These are phyloP conservation scores for Trichosporon faecale DNA, from an alignment of 1,284 basidiomycete species.

Conservation along the genomic window DNA sequence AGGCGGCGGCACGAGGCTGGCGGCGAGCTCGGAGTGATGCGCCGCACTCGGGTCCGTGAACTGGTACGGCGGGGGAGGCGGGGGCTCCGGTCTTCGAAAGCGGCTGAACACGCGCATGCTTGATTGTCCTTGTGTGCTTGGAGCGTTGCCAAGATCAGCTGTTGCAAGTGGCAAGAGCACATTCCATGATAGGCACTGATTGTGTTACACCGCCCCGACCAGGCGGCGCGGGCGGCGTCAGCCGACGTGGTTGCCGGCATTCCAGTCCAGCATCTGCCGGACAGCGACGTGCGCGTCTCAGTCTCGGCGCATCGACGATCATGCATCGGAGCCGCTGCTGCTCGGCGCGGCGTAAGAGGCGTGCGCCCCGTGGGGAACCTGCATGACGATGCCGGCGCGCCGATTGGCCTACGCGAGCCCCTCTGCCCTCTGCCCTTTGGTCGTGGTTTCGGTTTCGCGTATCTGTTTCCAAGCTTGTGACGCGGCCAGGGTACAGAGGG, in stretches of 20 bases:
- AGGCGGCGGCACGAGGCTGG: background rate
- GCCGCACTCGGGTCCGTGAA: background rate
- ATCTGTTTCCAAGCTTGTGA: background rate
- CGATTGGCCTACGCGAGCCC: slow-evolving; percentile 2
- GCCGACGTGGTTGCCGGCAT: background rate
- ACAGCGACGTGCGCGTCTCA: background rate
- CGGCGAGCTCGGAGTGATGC: background rate
- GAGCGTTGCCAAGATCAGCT: background rate
- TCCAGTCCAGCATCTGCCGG: too few species aligned
- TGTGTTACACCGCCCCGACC: background rate
- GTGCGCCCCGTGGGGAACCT: background rate
- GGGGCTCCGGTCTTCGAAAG: background rate
- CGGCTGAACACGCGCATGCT: background rate
- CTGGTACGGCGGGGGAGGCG: background rate
- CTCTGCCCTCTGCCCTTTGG: background rate
- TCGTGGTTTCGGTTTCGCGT: background rate
- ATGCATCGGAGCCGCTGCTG: background rate
- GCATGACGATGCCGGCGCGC: background rate
- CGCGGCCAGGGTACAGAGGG: too few species aligned
- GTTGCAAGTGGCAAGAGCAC: background rate
- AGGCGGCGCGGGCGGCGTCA: background rate
- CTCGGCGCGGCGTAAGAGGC: background rate
- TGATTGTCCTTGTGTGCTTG: background rate
- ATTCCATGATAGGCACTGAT: background rate
- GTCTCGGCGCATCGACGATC: too few species aligned